phyloP scores from a whole-genome alignment of 208 protist genomes.

The Crithidia fasciculata region DNA sequence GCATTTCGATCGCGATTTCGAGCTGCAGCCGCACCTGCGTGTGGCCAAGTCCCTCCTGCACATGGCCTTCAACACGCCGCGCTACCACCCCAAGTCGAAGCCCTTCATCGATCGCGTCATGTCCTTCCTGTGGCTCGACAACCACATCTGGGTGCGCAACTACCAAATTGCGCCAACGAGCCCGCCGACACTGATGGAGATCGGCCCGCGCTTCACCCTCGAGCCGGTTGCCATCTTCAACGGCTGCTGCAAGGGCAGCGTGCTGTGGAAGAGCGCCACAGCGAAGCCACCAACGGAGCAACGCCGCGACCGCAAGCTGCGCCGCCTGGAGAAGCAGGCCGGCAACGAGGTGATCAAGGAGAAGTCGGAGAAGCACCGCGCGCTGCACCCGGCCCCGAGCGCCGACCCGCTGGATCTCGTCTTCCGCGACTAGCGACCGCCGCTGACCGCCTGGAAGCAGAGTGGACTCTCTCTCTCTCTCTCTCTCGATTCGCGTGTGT shows the following conservation, averaged over 20 bases:
- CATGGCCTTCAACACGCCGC: constrained; percentile 96
- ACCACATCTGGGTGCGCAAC: constrained; percentile 98
- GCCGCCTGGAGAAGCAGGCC: constrained; percentile 71
- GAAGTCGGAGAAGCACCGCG: constrained; percentile 70
- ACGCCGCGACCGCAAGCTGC: constrained; percentile 76
- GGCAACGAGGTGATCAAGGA: constrained; percentile 70
- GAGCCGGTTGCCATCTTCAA: constrained; percentile 94
- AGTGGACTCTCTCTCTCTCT: too few relatives aligned
- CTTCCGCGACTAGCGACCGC: constrained; percentile 46
- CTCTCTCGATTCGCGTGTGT: too few relatives aligned
- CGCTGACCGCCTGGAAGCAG: too few relatives aligned
- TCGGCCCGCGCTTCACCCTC: constrained; percentile 97
- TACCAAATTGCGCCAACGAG: constrained; percentile 94
- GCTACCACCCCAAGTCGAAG: constrained; percentile 97
- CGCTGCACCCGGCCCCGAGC: constrained; percentile 63
- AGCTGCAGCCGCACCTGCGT: constrained; percentile 86
- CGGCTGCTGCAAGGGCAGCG: constrained; percentile 93
- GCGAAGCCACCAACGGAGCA: constrained; percentile 79
- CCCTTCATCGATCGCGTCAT: constrained; percentile 99
- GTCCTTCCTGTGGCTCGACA: constrained; percentile 96
- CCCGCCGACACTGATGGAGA: constrained; percentile 92
- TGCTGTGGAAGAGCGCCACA: constrained; percentile 92
- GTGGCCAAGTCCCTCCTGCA: constrained; percentile 97
- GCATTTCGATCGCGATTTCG: constrained; percentile 97
- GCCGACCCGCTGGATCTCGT: constrained; percentile 74